Base-by-base conservation (phyloP, 2,329 filamentous ascomycete genomes). In the Mycocentrospora acerina region DNA sequence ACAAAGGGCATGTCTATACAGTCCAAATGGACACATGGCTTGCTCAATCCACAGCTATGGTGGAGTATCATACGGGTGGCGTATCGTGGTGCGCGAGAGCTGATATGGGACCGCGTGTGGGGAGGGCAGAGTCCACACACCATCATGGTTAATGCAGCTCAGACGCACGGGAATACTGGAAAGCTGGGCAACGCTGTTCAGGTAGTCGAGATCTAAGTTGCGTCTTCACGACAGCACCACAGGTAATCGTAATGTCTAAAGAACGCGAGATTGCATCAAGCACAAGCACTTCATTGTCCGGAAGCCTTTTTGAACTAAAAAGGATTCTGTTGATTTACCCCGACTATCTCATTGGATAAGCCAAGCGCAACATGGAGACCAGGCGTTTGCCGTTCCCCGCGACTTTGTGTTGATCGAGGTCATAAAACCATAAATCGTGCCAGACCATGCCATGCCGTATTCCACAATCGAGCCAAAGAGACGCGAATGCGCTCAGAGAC, bases 401-500 rank as follows among this genome's bases (percentile, higher is more conserved):
- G 63, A 55, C 51, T 57, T 64, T 62, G 51, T 65, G 59, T 42
- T 64, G 49, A 58, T 53, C 52, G 55, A 53, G 53, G 55, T 60
- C 61, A 63, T 60, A 42, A 61, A 55, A 53, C 48, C 60, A 51
- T 64, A 59, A 60, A 53, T 60, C 58, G 58, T 59, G 57, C 54
- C 47, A 46, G 34, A 54, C 51, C 49, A 59, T 60, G 56, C 56
- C 60, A 64, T 59, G 50, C 58, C 53, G 53, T 51, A 48, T 46
- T 48, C 53, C 57, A 58, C 46, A 52, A 58, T 45, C 48, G 53
- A 51, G 54, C 53, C 69, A 68, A 69, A 67, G 66, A 47, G 44
- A 53, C 49, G 42, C 55, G 66, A 62, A 71, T 53, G 70, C 44
- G 73, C 77, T 88, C 81, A 98, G 77, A 98, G 88, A 95, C 93